Evolutionary conservation across 345 rosid genomes (phyloP), one percentile per base, ranked within the genome.

Genomic region (Eucalyptus viminalis): DNA sequence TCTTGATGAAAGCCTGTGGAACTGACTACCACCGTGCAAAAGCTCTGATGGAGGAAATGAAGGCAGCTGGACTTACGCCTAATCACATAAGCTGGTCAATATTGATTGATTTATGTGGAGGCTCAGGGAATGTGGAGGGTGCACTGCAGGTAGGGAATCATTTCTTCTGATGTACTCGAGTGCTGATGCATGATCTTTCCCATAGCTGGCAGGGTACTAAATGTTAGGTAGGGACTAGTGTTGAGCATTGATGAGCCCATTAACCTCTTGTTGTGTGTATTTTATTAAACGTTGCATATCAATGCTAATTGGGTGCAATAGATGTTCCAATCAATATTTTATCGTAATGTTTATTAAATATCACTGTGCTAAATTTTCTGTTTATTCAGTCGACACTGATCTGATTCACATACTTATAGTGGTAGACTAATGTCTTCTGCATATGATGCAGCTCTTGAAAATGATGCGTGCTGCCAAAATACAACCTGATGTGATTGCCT

Each of bases 1-100:
- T 94, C 86, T 92, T 97, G 89, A 94, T 97, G 95, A 96, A 95
- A 93, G 99, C 99, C 16, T 96, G 99, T 90, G 94, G 99, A 89
- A 92, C 94, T 8, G 96, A 97, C 91, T 94, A 93, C 90, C 87
- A 89, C 80, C 96, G 93, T 88, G 98, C 97, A 89, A 97, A 94
- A 89, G 93, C 93, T 89, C 90, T 97, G 88, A 94, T 97, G 95
- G 94, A 93, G 89, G 99, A 97, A 92, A 97, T 97, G 99, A 94
- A 92, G 91, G 89, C 91, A 88, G 87, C 90, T 81, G 99, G 98
- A 89, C 94, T 97, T 93, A 91, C 93, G 24, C 98, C 98, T 58
- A 93, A 95, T 93, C 95, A 92, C 80, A 94, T 95, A 92, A 96
- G 96, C 90, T 97, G 99, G 99, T 93, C 99, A 37, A 96, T 94